Base-by-base conservation (phyloP, 352 stramenopile genomes). In the Phytophthora melonis region DNA sequence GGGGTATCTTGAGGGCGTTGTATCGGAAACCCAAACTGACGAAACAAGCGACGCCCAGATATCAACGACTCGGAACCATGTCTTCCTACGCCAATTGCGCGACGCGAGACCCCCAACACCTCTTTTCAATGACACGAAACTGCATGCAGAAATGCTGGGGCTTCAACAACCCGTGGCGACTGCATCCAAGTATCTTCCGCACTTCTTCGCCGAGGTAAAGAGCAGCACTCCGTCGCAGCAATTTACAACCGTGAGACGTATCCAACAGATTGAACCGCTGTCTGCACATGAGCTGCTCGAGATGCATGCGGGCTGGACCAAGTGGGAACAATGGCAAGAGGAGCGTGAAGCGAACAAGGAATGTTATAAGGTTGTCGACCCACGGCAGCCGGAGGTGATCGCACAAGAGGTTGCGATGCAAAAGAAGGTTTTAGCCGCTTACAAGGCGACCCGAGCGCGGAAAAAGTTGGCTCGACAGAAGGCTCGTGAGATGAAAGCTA, bases 401-500 rank as follows among this genome's bases (percentile, higher is more conserved):
- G 84, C 80, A 7, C 81, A 86, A 36, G 81, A 91, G 61, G 34
- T 57, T 2, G 72, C 74, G 2, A 78, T 94, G 75, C 82, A 93
- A 57, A 89, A 87, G 69, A 91, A 92, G 64, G 82, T 95, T 1
- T 10, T 93, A 47, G 83, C 78, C 9, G 84, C 86, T 27, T 90
- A 83, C 73, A 94, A 94, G 50, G 82, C 87, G 8, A 78, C 84
- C 9, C 82, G 87, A 0, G 82, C 81, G 36, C 73, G 78, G 18
- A 91, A 90, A 64, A 92, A 88, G 45, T 71, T 88, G 39, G 87
- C 91, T 66, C 79, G 77, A 6, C 84, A 88, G 32, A 88, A 88
- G 30, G 81, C 78, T 4, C 74, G 80, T 13, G 87, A 94, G 62
- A 60, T 75, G 49, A 74, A 83, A 55, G 72, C 67, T 39, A 84